phyloP scores from a whole-genome alignment of 108 stramenopile genomes.

The Chaetoceros tenuissimus region DNA sequence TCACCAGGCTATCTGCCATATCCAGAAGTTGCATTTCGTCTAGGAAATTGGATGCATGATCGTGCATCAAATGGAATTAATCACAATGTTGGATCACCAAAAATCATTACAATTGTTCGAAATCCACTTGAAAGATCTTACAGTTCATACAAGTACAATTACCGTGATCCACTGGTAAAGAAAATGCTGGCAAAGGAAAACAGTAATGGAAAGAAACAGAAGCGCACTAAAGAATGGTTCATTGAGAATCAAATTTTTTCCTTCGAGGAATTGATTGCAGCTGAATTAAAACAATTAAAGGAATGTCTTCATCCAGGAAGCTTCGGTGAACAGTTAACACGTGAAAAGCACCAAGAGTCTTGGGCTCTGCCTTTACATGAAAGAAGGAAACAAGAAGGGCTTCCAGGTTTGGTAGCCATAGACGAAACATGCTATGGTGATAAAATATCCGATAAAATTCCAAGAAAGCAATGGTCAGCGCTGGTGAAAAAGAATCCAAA shows the following conservation, averaged over 20 bases:
- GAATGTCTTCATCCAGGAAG: constrained; percentile 43
- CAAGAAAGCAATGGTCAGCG: constrained; percentile 54
- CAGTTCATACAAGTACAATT: constrained; percentile 74
- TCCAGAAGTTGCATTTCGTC: constrained; percentile 20
- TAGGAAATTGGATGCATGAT: constrained; percentile 7
- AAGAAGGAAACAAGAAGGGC: constrained; percentile 20
- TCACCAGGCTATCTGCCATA: constrained; percentile 77
- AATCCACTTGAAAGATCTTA: constrained; percentile 69
- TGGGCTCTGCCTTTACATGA: constrained; percentile 24
- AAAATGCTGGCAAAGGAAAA: constrained; percentile 20
- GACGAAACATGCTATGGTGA: constrained; percentile 65
- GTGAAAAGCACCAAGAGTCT: too few species aligned
- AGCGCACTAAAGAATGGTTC: constrained; percentile 29
- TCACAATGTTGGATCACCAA: constrained; percentile 9
- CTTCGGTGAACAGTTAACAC: constrained; percentile 14
- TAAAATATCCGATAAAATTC: constrained; percentile 26
- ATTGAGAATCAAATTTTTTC: constrained; percentile 47
- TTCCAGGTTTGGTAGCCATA: constrained; percentile 49
- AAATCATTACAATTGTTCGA: constrained; percentile 61
- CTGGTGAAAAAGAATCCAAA: constrained; percentile 41
- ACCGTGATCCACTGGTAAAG: constrained; percentile 48
- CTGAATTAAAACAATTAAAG: constrained; percentile 54
- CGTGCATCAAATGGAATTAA: not conserved
- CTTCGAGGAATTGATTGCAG: constrained; percentile 67
- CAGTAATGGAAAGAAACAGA: constrained; percentile 1